These are phyloP conservation scores for Ophiostoma perfectum DNA, from an alignment of 2,329 filamentous ascomycete species.

Conservation along the genomic window DNA sequence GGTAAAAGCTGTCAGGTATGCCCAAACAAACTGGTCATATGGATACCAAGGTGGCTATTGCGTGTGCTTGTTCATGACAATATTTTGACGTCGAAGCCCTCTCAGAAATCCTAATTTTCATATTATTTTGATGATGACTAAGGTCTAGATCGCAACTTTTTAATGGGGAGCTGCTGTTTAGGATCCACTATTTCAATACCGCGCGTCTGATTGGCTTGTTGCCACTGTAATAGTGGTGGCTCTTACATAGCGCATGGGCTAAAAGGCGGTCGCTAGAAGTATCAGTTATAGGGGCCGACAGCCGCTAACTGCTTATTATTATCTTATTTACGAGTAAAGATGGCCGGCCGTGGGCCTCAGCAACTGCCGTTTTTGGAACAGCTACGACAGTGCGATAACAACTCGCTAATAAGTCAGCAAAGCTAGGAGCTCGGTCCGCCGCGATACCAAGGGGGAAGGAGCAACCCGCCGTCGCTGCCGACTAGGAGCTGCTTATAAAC, in stretches of 20 bases:
- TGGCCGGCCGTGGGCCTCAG: neutral
- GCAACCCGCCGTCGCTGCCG: neutral
- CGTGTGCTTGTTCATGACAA: neutral
- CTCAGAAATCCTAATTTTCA: constrained; percentile 2
- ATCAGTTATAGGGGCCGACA: too few relatives aligned
- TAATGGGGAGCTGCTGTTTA: neutral
- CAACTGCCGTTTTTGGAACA: constrained; percentile 1
- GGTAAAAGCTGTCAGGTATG: neutral
- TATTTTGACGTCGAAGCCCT: neutral
- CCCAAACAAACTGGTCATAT: neutral
- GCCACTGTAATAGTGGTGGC: neutral
- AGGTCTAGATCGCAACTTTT: constrained; percentile 4
- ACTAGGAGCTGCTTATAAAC: neutral
- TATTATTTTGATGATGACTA: constrained; percentile 4
- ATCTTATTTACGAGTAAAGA: neutral
- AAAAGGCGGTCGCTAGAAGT: neutral
- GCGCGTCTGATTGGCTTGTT: neutral
- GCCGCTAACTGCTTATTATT: too few relatives aligned
- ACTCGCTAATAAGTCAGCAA: neutral
- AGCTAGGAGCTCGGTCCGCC: neutral
- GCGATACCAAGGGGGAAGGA: neutral
- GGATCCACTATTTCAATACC: neutral
- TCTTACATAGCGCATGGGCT: too few relatives aligned
- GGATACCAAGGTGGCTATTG: neutral
- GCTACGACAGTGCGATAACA: neutral